A percentile compares a stretch with the other conserved stretches of the same genome.
These are phyloP conservation scores for Lycium ferocissimum DNA, from an alignment of 257 asterid species.

Conservation along the genomic window DNA sequence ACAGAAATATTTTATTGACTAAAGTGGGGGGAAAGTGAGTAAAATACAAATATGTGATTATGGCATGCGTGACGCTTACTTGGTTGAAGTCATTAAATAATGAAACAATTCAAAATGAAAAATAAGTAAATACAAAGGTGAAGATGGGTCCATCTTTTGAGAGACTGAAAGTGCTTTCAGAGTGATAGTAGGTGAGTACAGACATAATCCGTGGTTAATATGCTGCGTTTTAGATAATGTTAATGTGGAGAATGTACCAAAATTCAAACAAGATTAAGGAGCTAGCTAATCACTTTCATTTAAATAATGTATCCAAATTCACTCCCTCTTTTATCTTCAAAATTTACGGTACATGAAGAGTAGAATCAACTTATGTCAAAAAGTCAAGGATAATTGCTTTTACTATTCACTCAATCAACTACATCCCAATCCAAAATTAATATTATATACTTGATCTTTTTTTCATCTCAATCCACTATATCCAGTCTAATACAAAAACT, in stretches of 20 bases:
- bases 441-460: no score
- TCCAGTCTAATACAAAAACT: not conserved
- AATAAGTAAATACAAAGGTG: not conserved
- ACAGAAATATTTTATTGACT: not conserved
- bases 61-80: not conserved
- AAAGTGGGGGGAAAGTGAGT: not conserved
- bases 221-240: not conserved
- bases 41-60: not conserved
- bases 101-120: not conserved
- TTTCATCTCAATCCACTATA: not conserved
- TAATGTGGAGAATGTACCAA: not conserved
- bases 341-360: not conserved
- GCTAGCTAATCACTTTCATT: not conserved
- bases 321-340: not conserved
- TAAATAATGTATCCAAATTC: not conserved
- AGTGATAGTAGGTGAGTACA: not conserved
- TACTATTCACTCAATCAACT: conserved; percentile 7
- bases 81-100: not conserved
- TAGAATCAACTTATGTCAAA: not conserved
- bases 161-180: not conserved
- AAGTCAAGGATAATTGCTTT: not conserved
- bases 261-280: not conserved
- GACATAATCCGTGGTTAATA: no score
- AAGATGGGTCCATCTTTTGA: conserved; percentile 16
- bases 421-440: not conserved